Evolutionary conservation across 1,139 yeast species (phyloP), one percentile per base, ranked within the genome.

Genomic region (Candida pseudoviswanathii): DNA sequence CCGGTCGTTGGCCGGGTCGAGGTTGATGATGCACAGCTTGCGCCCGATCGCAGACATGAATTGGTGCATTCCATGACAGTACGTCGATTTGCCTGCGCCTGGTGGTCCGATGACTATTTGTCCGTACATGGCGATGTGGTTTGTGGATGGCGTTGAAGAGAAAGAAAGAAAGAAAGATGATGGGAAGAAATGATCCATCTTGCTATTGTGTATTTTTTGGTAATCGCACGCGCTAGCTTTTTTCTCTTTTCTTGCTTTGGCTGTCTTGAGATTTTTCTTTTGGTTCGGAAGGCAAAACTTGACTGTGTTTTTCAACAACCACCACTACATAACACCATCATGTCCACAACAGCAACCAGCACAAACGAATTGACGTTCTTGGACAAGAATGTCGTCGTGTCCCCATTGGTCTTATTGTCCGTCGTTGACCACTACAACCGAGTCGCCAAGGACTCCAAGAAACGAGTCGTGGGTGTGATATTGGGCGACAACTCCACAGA

Each of bases 41-140:
- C 99, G 75, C 5, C 99, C 99, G 43, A 95, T 90, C 1, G 98
- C 97, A 51, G 88, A 85, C 59, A 92, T 77, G 65, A 95, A 94
- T 73, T 94, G 98, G 58, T 81, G 80, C 85, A 94, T 82, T 27
- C 99, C 99, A 65, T 84, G 77, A 64, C 98, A 91, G 65, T 89
- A 95, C 0, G 99, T 95, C 0, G 97, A 89, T 63, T 95, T 95
- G 1, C 99, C 99, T 0, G 96, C 81, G 2, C 99, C 99, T 0
- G 99, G 99, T 0, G 99, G 98, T 0, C 99, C 99, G 34, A 95
- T 89, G 10, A 94, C 94, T 22, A 94, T 82, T 67, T 94, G 97
- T 2, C 96, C 97, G 66, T 89, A 92, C 73, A 76, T 75, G n/a
- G n/a, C n/a, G n/a, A n/a, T n/a, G n/a, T n/a, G n/a, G n/a, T n/a